These are phyloP conservation scores for Jaltomata sinuosa DNA, from an alignment of 257 asterid genomes.

Conservation along the genomic window DNA sequence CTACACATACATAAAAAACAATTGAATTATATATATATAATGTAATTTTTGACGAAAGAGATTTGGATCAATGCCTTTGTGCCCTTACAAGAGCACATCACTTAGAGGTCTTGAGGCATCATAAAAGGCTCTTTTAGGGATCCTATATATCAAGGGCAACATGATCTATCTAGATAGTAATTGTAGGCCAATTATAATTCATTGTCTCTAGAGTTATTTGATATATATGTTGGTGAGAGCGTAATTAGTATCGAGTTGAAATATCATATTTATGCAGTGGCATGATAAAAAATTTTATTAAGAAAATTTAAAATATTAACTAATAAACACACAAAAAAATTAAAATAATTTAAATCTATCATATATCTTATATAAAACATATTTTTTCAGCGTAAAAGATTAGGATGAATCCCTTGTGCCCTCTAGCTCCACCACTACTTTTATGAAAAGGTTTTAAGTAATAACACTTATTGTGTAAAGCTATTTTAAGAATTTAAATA, in stretches of 20 bases:
- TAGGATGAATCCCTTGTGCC: too few species aligned
- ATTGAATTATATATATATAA: too few species aligned
- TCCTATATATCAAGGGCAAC: neutral
- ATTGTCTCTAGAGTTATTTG: neutral
- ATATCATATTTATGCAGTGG: neutral
- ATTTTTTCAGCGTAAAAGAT: too few species aligned
- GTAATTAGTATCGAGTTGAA: neutral
- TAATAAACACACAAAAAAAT: too few species aligned
- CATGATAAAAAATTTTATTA: rapidly evolving
- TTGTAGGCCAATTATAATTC: neutral
- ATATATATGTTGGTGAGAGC: neutral
- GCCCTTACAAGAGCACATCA: too few species aligned
- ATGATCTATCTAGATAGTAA: neutral
- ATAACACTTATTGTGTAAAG: neutral
- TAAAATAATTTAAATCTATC: too few species aligned
- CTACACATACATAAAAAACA: too few species aligned
- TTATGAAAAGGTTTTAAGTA: neutral
- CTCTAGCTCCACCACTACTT: too few species aligned
- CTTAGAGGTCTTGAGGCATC: neutral
- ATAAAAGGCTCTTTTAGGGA: neutral
- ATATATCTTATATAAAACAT: too few species aligned
- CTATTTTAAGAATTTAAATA: neutral
- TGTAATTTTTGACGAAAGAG: too few species aligned
- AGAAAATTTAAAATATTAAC: neutral
- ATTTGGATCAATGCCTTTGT: too few species aligned